Percentiles rank a stretch among this genome's conserved stretches.
Conservation (phyloP, 352 stramenopile genomes). For the Globisporangium radiosum region DNA sequence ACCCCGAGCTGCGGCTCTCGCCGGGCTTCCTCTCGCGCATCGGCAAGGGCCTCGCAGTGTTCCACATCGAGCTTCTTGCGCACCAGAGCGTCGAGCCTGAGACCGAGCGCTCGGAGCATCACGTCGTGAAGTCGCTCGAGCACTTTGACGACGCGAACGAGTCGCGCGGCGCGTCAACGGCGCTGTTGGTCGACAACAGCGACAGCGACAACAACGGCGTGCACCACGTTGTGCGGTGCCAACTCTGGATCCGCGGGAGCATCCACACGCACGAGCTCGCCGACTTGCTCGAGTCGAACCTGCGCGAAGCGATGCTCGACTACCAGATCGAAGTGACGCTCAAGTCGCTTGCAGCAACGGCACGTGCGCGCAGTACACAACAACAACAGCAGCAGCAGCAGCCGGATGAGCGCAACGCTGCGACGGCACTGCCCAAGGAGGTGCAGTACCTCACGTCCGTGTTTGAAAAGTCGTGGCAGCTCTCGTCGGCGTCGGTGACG, state of each 20-base stretch:
- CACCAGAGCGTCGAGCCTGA: slow-evolving; percentile 2
- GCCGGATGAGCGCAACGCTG: not conserved
- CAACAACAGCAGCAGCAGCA: not conserved
- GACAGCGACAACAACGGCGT: not conserved
- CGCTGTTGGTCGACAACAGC: too few species aligned
- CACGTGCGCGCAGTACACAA: not conserved
- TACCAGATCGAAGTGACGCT: slow-evolving; percentile 68
- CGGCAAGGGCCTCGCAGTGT: slow-evolving; percentile 68
- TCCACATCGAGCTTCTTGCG: slow-evolving; percentile 54
- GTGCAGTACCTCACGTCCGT: slow-evolving; percentile 36
- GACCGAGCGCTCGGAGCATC: not conserved
- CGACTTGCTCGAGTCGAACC: slow-evolving; percentile 52
- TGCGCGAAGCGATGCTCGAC: slow-evolving; percentile 76
- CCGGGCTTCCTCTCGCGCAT: slow-evolving; percentile 66
- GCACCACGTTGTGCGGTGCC: slow-evolving; percentile 25
- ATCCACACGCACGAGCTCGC: slow-evolving; percentile 48
- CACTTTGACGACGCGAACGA: slow-evolving; percentile 7
- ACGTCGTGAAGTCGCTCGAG: slow-evolving; percentile 13
- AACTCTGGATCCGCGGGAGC: slow-evolving; percentile 69
- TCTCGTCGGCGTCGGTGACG: slow-evolving; percentile 55
- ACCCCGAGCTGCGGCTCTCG: slow-evolving; percentile 72
- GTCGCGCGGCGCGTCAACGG: not conserved
- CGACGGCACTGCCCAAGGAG: slow-evolving; percentile 15
- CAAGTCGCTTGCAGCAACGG: slow-evolving; percentile 10
- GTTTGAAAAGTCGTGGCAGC: slow-evolving; percentile 36